phyloP scores from a whole-genome alignment of 2,329 filamentous ascomycete species.

The Neobulgaria alba region DNA sequence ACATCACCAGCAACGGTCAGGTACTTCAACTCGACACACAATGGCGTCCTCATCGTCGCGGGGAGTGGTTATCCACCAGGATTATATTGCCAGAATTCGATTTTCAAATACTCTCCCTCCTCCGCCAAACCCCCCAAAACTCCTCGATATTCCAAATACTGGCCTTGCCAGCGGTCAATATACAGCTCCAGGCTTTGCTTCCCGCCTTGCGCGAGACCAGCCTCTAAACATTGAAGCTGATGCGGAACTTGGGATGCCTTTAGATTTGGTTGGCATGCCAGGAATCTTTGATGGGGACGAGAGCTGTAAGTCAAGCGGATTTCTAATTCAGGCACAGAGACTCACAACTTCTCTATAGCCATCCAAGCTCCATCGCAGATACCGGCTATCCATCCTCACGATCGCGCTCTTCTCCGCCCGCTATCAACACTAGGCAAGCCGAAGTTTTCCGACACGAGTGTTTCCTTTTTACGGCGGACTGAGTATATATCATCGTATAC shows the following conservation, averaged over 20 bases:
- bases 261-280: conserved; percentile 90
- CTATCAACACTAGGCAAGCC: conserved; percentile 80
- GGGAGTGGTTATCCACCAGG: conserved; percentile 65
- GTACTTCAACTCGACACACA: background rate
- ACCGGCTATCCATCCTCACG: conserved; percentile 69
- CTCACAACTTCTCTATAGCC: conserved; percentile 40
- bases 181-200: conserved; percentile 83
- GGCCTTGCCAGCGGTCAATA: conserved; percentile 82
- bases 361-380: conserved; percentile 71
- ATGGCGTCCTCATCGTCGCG: conserved; percentile 26
- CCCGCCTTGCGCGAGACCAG: conserved; percentile 81
- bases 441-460: conserved; percentile 64
- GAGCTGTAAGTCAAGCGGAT: conserved; percentile 54
- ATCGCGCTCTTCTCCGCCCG: conserved; percentile 74
- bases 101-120: conserved; percentile 95
- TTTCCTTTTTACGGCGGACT: conserved; percentile 90
- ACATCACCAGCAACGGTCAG: background rate
- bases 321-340: conserved; percentile 9
- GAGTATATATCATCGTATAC: conserved; percentile 76
- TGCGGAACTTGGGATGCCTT: conserved; percentile 94
- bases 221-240: conserved; percentile 94
- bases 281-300: conserved; percentile 94
- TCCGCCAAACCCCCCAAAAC: conserved; percentile 88
- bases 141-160: conserved; percentile 92
- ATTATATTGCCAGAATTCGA: conserved; percentile 92